Evolutionary conservation across 768 basidiomycete species (phyloP).

Genomic region (Termitomyces sp.): DNA sequence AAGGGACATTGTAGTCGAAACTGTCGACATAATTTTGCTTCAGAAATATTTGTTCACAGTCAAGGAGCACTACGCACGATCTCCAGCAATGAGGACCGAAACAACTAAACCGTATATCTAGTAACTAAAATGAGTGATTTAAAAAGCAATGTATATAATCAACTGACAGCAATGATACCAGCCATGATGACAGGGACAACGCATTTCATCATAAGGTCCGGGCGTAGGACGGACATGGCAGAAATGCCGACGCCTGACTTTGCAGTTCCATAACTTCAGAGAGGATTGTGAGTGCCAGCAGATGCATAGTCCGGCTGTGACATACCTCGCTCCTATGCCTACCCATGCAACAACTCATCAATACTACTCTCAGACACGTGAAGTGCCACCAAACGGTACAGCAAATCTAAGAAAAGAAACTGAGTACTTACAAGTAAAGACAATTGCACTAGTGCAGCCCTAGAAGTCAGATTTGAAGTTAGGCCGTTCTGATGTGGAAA

Average conservation of each 20-base stretch:
- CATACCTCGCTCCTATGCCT: slow-evolving; percentile 87
- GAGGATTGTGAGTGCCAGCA: slow-evolving; percentile 8
- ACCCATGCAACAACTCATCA: slow-evolving; percentile 7
- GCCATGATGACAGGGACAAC: slow-evolving; percentile 98
- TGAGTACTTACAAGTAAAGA: slow-evolving; percentile 72
- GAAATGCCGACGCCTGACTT: slow-evolving; percentile 98
- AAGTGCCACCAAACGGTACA: not conserved
- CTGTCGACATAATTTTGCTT: slow-evolving; percentile 28
- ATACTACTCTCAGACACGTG: not conserved
- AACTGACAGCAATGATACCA: slow-evolving; percentile 97
- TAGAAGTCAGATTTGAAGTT: slow-evolving; percentile 21
- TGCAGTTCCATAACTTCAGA: slow-evolving; percentile 89
- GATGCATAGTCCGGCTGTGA: slow-evolving; percentile 12
- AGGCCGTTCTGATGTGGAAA: not conserved
- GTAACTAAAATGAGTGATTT: not conserved
- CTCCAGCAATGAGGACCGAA: slow-evolving; percentile 89
- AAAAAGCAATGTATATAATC: not conserved
- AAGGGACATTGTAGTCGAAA: slow-evolving; percentile 75
- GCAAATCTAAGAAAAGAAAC: not conserved
- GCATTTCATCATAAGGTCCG: slow-evolving; percentile 98
- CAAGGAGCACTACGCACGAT: slow-evolving; percentile 50
- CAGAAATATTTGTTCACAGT: not conserved
- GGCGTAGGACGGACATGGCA: slow-evolving; percentile 96
- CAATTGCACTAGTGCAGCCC: slow-evolving; percentile 70
- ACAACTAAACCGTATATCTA: slow-evolving; percentile 98